A percentile compares a stretch with the other conserved stretches of the same genome.
These are phyloP conservation scores for Borealophlyctis nickersoniae DNA, from an alignment of 192 early-diverging fungal genomes.

Conservation along the genomic window DNA sequence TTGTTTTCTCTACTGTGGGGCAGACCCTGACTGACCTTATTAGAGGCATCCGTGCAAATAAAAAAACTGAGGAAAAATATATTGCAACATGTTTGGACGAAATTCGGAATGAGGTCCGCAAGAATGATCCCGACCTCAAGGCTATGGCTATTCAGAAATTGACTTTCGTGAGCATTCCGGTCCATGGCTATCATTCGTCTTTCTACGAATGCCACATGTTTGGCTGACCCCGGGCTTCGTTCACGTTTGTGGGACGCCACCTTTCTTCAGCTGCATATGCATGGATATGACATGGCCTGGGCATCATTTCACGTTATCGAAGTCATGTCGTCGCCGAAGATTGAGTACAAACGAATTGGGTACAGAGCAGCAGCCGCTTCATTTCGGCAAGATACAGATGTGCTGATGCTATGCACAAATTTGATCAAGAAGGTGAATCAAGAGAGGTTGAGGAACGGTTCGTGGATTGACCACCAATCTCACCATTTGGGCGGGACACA, in stretches of 20 bases:
- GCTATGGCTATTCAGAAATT: slow-evolving; percentile 87
- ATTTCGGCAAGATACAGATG: slow-evolving; percentile 90
- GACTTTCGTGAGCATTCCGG: slow-evolving; percentile 53
- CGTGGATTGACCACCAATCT: not conserved
- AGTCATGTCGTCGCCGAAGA: slow-evolving; percentile 89
- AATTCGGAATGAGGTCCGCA: slow-evolving; percentile 81
- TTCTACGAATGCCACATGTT: no score
- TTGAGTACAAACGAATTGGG: slow-evolving; percentile 82
- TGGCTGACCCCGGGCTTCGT: no score
- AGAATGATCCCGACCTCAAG: slow-evolving; percentile 82
- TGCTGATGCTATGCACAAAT: slow-evolving; percentile 95
- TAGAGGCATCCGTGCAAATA: slow-evolving; percentile 78
- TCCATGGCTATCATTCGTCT: no score
- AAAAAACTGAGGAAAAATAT: slow-evolving; percentile 69
- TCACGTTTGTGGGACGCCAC: no score
- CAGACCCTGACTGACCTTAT: slow-evolving; percentile 73
- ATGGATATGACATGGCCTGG: slow-evolving; percentile 97
- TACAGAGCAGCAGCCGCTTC: slow-evolving; percentile 89
- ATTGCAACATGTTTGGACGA: slow-evolving; percentile 84
- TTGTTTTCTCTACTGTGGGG: no score
- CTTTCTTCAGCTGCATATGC: slow-evolving; percentile 88
- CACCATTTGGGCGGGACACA: no score
- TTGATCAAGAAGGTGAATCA: slow-evolving; percentile 85
- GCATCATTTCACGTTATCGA: slow-evolving; percentile 94
- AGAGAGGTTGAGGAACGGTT: not conserved